These are phyloP conservation scores for Myxozyma kluyveri DNA, from an alignment of 805 yeast genomes.

Conservation along the genomic window DNA sequence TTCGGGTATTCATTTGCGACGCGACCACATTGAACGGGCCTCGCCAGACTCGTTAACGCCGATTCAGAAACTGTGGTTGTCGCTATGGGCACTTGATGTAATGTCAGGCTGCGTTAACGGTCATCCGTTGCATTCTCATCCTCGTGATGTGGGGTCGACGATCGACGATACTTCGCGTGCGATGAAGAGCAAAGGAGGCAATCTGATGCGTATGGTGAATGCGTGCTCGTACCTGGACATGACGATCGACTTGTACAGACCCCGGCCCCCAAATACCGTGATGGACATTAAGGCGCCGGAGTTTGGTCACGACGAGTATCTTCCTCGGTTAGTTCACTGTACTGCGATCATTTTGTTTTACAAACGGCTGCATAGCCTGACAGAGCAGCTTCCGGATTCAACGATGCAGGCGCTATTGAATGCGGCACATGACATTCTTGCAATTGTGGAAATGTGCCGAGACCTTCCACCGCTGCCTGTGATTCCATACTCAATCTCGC, in stretches of 20 bases:
- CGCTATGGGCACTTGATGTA: constrained; percentile 42
- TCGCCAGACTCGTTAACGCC: constrained; percentile 28
- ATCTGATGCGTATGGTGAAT: constrained; percentile 35
- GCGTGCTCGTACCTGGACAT: constrained; percentile 39
- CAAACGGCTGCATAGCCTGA: constrained; percentile 32
- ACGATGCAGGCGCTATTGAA: constrained; percentile 13
- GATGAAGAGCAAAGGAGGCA: constrained; percentile 29
- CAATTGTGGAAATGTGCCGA: constrained; percentile 7
- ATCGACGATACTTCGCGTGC: constrained; percentile 29
- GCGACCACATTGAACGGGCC: constrained; percentile 22
- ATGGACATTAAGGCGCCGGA: constrained; percentile 10
- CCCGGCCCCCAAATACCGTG: constrained; percentile 25
- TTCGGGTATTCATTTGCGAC: constrained; percentile 42
- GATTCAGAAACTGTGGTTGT: constrained; percentile 39
- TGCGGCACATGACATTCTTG: constrained; percentile 20
- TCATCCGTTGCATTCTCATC: constrained; percentile 40
- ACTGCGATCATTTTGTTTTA: constrained; percentile 37
- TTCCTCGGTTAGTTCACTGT: constrained; percentile 32
- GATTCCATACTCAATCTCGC: constrained; percentile 38
- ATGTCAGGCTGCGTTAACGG: constrained; percentile 42
- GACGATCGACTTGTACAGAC: constrained; percentile 42
- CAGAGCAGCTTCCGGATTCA: constrained; percentile 21
- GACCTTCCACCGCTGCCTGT: constrained; percentile 36
- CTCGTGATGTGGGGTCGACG: constrained; percentile 41
- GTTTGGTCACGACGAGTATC: constrained; percentile 10